Base-by-base conservation (phyloP, 345 rosid genomes). In the Sonneratia alba region DNA sequence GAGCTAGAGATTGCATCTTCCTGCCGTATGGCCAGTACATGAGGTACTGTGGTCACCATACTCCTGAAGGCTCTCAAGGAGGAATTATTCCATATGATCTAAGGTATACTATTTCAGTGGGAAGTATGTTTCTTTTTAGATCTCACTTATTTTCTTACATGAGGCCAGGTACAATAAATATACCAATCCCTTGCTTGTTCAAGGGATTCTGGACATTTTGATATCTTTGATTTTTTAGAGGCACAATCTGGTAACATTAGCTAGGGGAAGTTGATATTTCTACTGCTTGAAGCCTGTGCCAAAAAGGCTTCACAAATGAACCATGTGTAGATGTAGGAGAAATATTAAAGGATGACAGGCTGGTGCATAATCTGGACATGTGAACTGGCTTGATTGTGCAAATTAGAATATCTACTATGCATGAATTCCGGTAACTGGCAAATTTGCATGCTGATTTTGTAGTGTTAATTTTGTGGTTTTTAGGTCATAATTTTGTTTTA, bases 1-100 rank as follows among this genome's bases (percentile, higher is more conserved):
- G 66, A 62, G 66, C 38, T 62, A 27, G 66, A 62, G 66, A 32
- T 62, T 22, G 27, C 38, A 32, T 34, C 66, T 62, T 27, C 66
- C 37, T 62, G 66, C 66, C 27, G 37, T 27, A 4, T 22, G 15
- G 38, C 38, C 36, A 34, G 37, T 34, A 27, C 19, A 62, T 62
- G 3, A 22, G 66, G 66, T 62, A 53, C 22, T 53, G 59, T 19
- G 22, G 59, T 18, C 15, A 61, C 36, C 65, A 11, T 24, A 61
- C 65, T 12, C 36, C 36, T 27, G 66, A 62, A n/a, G 66, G 65
- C 36, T 32, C 65, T 22, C 65, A 62, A 47, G 51, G 15, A 47
- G 14, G 51, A n/a, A 4, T 62, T 9, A 12, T 62, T 62, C 66
- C 37, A 32, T 42, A 42, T 42, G 45, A 13, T 34, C 18, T 5